Conservation (phyloP, 2,329 filamentous ascomycete genomes). For the Emmonsiellopsis sp. region DNA sequence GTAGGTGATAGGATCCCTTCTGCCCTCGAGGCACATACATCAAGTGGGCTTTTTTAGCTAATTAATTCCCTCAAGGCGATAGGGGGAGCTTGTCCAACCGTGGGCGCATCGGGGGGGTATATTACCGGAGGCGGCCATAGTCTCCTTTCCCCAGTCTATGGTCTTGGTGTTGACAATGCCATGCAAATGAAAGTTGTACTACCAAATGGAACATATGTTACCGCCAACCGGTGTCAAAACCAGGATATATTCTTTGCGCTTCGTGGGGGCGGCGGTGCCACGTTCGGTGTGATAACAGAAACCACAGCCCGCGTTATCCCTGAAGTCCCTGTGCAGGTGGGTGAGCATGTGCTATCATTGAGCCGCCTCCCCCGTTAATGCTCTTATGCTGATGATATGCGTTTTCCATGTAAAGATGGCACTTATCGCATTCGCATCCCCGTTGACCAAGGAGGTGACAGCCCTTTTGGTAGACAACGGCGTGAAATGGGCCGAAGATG, state of each 20-base stretch:
- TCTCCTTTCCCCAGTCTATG: constrained; percentile 40
- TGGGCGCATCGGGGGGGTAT: constrained; percentile 52
- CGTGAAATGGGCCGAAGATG: constrained; percentile 13
- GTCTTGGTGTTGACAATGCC: constrained; percentile 43
- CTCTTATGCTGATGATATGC: neutral
- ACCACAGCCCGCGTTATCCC: constrained; percentile 12
- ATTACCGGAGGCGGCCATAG: constrained; percentile 49
- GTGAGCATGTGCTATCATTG: neutral
- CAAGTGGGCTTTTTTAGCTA: constrained; percentile 16
- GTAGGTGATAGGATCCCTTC: neutral
- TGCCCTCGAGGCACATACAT: neutral
- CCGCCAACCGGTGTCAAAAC: constrained; percentile 32
- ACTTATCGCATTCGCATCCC: constrained; percentile 1
- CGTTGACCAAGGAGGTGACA: constrained; percentile 2
- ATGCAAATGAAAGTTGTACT: constrained; percentile 40
- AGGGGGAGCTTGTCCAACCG: constrained; percentile 19
- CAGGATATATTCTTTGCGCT: constrained; percentile 41
- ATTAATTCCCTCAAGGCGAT: constrained; percentile 1
- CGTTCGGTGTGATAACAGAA: constrained; percentile 43
- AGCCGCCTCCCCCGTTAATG: neutral
- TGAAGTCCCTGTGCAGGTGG: constrained; percentile 10
- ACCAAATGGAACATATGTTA: constrained; percentile 35
- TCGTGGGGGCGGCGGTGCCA: constrained; percentile 42
- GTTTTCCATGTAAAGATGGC: constrained; percentile 2
- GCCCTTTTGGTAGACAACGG: constrained; percentile 9